Conservation (phyloP, 2,329 filamentous ascomycete species). For the Aspergillus fumigatus region DNA sequence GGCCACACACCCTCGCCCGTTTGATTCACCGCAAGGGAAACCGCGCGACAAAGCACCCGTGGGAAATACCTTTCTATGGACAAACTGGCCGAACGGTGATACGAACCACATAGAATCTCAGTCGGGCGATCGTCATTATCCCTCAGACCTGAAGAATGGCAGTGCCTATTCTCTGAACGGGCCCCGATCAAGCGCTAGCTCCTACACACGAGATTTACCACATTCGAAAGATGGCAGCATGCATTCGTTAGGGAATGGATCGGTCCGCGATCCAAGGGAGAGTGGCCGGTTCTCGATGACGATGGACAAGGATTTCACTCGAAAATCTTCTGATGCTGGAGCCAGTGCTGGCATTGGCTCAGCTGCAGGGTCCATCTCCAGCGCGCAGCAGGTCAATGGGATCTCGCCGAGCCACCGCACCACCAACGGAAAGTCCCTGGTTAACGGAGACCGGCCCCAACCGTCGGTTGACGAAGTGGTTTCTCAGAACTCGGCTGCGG, state of each 20-base stretch:
- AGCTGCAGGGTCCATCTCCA: conserved; percentile 18
- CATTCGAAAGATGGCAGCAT: conserved; percentile 43
- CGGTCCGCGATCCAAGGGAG: conserved; percentile 30
- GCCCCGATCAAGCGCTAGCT: conserved; percentile 46
- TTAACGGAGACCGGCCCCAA: conserved; percentile 30
- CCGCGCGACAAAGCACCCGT: conserved; percentile 42
- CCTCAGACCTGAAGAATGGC: conserved; percentile 43
- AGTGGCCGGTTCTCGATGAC: conserved; percentile 24
- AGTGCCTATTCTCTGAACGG: conserved; percentile 60
- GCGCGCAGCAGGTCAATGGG: conserved; percentile 24
- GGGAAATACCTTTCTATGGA: conserved; percentile 45
- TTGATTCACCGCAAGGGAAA: conserved; percentile 40
- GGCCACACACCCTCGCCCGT: conserved; percentile 33
- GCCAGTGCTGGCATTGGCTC: conserved; percentile 22
- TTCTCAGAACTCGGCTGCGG: conserved; percentile 24
- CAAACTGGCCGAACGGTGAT: conserved; percentile 42
- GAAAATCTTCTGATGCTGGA: conserved; percentile 25
- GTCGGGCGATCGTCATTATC: conserved; percentile 36
- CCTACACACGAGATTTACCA: conserved; percentile 39
- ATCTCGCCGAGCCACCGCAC: conserved; percentile 18
- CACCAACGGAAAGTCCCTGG: conserved; percentile 24
- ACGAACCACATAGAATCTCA: conserved; percentile 35
- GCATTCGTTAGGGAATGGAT: conserved; percentile 44
- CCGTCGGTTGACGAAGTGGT: conserved; percentile 29
- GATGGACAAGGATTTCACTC: conserved; percentile 21